Evolutionary conservation across 164 flowering plant genomes (phyloP), one percentile per base, ranked within the genome.

Genomic region (Annona cherimola): DNA sequence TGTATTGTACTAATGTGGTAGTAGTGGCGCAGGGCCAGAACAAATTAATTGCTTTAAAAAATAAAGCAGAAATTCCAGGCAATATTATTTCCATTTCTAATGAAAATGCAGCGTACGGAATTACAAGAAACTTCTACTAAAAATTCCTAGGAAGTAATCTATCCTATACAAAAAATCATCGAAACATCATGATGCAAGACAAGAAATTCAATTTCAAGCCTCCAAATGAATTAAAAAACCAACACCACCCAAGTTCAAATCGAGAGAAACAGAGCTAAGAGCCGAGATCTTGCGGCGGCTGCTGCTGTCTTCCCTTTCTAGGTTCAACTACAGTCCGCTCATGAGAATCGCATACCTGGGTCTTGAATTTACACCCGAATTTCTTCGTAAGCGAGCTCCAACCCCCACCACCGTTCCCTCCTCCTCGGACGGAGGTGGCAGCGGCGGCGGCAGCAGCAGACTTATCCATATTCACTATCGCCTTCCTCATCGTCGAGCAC

Each of bases 281-380:
- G 39, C 62, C 39, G 35, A 41, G 11, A 73, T 43, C 66, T 20
- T 41, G 26, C 46, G 3, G 73, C 43, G 7, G 63, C 50, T 42
- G 63, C 3, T 70, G 71, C 61, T 72, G 75, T 66, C 78, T 66
- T 18, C 61, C 74, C 66, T 77, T 87, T 68, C 66, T 73, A 18
- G 83, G 63, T n/a, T 88, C 88, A 26, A 84, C 87, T 7, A 86
- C 91, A 55, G 88, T 78, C 63, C 84, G 75, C 68, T 91, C 89
- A 26, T 90, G 99, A 4, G 98, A 95, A 80, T 95, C 99, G 71
- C 99, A 90, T 5, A 95, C 99, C 72, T 95, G 99, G 1, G 94
- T 89, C 85, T 90, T 93, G 80, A 92, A 95, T 78, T 91, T 95
- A 45, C 99, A 95, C 70, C 99, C 93, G 20, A 95, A 86, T 78